phyloP scores from a whole-genome alignment of 202 grass and related monocot genomes.

The Eragrostis tef region DNA sequence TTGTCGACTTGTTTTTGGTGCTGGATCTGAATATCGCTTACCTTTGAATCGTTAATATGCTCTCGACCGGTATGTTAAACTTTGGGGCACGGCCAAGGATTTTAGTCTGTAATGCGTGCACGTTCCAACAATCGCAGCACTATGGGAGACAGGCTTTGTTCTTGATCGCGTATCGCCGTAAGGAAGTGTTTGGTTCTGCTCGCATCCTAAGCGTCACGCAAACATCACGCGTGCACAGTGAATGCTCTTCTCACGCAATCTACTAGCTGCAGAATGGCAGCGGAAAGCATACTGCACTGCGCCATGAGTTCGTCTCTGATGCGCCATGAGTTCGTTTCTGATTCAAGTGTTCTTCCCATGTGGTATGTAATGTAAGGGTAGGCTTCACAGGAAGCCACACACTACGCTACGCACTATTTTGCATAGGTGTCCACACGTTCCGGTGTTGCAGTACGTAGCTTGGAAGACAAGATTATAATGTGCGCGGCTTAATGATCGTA shows the following conservation, averaged over 20 bases:
- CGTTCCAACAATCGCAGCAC: background rate
- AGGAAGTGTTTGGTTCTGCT: background rate
- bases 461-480: slow-evolving; percentile 49
- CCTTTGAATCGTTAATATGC: slow-evolving; percentile 28
- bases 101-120: slow-evolving; percentile 38
- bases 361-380: background rate
- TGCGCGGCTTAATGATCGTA: slow-evolving; percentile 38
- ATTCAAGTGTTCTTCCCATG: background rate
- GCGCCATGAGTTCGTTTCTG: background rate
- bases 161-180: background rate
- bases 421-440: background rate
- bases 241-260: background rate
- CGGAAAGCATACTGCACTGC: background rate
- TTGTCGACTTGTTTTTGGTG: background rate
- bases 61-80: background rate
- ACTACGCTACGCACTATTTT: background rate
- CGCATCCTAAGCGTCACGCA: background rate
- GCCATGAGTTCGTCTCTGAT: background rate
- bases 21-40: slow-evolving; percentile 29
- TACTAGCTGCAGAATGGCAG: background rate
- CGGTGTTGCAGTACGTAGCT: slow-evolving; percentile 26
- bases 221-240: background rate
- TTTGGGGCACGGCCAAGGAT: background rate
- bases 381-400: background rate
- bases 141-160: background rate